Conservation (phyloP, 495 filamentous ascomycete genomes). For the Clavariopsis aquatica region DNA sequence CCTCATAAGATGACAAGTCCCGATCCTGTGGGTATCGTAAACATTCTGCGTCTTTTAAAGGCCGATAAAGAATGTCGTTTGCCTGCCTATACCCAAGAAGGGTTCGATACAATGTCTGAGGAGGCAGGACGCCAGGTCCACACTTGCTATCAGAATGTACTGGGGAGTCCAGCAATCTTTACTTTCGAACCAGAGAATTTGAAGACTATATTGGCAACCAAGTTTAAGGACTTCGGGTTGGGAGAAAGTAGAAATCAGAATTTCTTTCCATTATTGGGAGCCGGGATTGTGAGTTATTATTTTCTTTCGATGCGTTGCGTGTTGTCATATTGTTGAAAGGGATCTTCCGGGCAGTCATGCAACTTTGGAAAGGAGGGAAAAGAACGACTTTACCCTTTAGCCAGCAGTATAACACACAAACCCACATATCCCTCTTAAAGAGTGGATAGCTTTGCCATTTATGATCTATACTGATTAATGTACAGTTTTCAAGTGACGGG, state of each 20-base stretch:
- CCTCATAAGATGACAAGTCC: slow-evolving; percentile 48
- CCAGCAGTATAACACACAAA: no score
- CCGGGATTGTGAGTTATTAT: slow-evolving; percentile 38
- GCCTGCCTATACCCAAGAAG: slow-evolving; percentile 29
- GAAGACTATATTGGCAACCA: slow-evolving; percentile 77
- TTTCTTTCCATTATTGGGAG: slow-evolving; percentile 41
- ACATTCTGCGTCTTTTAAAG: slow-evolving; percentile 23
- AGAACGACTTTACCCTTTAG: no score
- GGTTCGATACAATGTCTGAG: slow-evolving; percentile 12
- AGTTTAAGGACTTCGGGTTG: slow-evolving; percentile 69
- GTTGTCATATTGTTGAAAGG: no score
- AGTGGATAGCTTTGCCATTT: no score
- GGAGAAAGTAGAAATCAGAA: slow-evolving; percentile 41
- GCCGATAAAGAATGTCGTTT: slow-evolving; percentile 36
- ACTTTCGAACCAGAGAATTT: slow-evolving; percentile 83
- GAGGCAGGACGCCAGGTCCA: slow-evolving; percentile 8
- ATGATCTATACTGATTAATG: slow-evolving; percentile 5
- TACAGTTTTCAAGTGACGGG: slow-evolving; percentile 70
- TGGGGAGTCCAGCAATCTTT: slow-evolving; percentile 24
- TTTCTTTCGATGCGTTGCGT: not conserved
- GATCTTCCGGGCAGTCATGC: no score
- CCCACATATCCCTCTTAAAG: no score
- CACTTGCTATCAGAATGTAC: slow-evolving; percentile 26
- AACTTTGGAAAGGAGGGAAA: no score
- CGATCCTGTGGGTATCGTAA: slow-evolving; percentile 32